Evolutionary conservation across 345 rosid species (phyloP).

Genomic region (Noccaea caerulescens): DNA sequence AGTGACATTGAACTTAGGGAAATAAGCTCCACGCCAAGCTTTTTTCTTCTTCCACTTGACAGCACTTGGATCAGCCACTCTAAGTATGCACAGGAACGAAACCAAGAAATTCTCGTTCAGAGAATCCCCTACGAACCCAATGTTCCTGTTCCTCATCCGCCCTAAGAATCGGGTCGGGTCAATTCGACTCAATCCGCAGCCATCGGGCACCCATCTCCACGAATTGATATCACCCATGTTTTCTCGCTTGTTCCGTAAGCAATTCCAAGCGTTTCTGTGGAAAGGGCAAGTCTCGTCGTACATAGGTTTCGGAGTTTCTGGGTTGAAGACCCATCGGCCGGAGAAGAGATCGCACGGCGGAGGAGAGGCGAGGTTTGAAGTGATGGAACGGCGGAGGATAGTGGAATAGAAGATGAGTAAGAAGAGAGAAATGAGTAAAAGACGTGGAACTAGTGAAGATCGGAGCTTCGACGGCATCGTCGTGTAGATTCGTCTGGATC

Average conservation of each 20-base stretch:
- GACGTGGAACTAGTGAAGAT: constrained; percentile 52
- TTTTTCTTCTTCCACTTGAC: constrained; percentile 89
- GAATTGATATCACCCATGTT: constrained; percentile 77
- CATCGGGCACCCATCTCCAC: constrained; percentile 80
- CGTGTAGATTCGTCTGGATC: constrained; percentile 43
- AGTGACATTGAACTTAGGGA: constrained; percentile 81
- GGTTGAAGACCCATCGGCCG: constrained; percentile 70
- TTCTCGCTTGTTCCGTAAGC: constrained; percentile 66
- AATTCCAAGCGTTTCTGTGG: constrained; percentile 94
- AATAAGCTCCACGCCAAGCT: constrained; percentile 96
- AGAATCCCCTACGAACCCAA: constrained; percentile 93
- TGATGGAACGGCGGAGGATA: constrained; percentile 42
- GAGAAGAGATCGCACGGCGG: constrained; percentile 69
- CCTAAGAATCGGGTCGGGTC: constrained; percentile 63
- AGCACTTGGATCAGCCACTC: constrained; percentile 70
- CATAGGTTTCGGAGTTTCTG: constrained; percentile 44
- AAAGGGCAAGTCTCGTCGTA: constrained; percentile 92
- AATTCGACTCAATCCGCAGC: constrained; percentile 61
- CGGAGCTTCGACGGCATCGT: constrained; percentile 62
- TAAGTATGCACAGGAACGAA: constrained; percentile 75
- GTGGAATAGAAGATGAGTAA: constrained; percentile 57
- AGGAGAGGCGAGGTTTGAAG: constrained; percentile 31
- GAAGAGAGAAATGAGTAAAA: constrained; percentile 57
- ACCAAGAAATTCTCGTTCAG: constrained; percentile 87
- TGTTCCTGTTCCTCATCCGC: constrained; percentile 68